These are phyloP conservation scores for Thalassiosira exigua DNA, from an alignment of 352 stramenopile species.

Conservation along the genomic window DNA sequence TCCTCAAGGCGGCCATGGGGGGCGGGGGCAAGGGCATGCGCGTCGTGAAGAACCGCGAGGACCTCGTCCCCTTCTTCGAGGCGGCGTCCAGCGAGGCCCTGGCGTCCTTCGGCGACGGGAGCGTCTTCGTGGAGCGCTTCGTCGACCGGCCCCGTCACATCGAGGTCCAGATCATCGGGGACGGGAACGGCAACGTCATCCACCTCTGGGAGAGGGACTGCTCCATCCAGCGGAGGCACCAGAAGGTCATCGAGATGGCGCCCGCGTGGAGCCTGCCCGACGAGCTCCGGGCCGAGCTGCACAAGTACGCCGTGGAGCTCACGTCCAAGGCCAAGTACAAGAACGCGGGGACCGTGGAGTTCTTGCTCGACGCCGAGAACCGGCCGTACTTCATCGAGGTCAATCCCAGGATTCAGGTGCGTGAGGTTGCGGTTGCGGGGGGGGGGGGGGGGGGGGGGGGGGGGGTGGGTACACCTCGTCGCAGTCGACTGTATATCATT, in stretches of 20 bases:
- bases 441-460: too few relatives aligned
- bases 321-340: constrained; percentile 91
- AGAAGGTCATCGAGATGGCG: constrained; percentile 97
- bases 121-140: constrained; percentile 96
- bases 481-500: too few relatives aligned
- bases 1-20: constrained; percentile 98
- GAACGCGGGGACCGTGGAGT: constrained; percentile 98
- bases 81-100: constrained; percentile 51
- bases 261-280: constrained; percentile 88
- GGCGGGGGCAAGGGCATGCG: constrained; percentile 96
- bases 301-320: constrained; percentile 62
- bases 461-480: too few relatives aligned
- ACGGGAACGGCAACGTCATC: constrained; percentile 93
- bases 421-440: too few relatives aligned
- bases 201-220: constrained; percentile 97
- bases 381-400: constrained; percentile 97
- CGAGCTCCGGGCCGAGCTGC: constrained; percentile 78
- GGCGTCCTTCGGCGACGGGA: constrained; percentile 92
- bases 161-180: constrained; percentile 96
- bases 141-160: constrained; percentile 95
- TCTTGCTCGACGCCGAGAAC: constrained; percentile 92
- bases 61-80: constrained; percentile 65
- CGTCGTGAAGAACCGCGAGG: constrained; percentile 69
- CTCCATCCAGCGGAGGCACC: constrained; percentile 96
- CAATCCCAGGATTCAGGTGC: too few relatives aligned